Base-by-base conservation (phyloP, 805 yeast genomes). In the Candida mattraensis region DNA sequence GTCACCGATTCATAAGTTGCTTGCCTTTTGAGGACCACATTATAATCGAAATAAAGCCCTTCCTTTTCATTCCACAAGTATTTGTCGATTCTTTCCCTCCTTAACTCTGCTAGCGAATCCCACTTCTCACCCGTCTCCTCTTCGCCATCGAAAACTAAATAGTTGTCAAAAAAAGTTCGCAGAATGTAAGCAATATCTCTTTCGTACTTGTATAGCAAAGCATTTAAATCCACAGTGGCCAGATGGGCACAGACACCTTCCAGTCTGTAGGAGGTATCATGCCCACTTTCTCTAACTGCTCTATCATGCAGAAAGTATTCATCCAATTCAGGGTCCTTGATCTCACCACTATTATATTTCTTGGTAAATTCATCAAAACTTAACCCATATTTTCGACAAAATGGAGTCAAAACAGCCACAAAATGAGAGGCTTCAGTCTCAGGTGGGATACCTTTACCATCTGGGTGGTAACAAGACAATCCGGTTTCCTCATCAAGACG, bases 241-340 rank as follows among this genome's bases (percentile, higher is more conserved):
- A 91, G 65, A 56, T 84, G 69, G 0, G 96, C 96, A 61, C 96
- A 87, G 27, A 78, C 74, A 24, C 95, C 95, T 61, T 89, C 96
- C 35, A 93, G 67, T 51, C 99, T 70, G 54, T 89, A 87, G 2
- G 91, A 72, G 0, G 98, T 93, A 57, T 91, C 99, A 58, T 93
- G 98, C 1, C 99, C 99, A 20, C 93, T 81, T 62, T 91, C 99
- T 56, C 99, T 76, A 8, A 91, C 95, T 1, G 95, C 97, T 40
- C 97, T 70, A 59, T 91, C 99, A 55, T 91, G 96, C 32, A 85
- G 60, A 57, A 91, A 86, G 57, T 86, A 91, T 44, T 78, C 88
- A 53, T 93, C 98, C 41, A 91, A 68, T n/a, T 69, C 78, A 1
- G 95, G 94, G 53, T 87, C 96, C 3, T 63, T 41, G 13, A 91